Conservation (phyloP, 1,284 basidiomycete genomes). For the Ceratorhiza oryzae-sativae region DNA sequence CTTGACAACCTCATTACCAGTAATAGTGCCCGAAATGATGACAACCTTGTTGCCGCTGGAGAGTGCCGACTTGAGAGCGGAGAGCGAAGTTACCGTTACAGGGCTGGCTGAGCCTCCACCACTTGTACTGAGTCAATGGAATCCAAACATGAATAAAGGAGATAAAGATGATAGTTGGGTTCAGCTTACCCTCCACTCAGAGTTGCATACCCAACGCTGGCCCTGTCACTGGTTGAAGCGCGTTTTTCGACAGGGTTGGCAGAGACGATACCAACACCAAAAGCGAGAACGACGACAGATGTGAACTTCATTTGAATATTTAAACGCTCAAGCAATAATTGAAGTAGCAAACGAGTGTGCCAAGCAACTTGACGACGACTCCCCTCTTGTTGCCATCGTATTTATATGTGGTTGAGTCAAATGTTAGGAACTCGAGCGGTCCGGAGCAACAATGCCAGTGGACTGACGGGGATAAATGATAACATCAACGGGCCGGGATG, state of each 20-base stretch:
- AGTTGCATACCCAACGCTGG: constrained; percentile 16
- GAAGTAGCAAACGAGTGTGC: neutral
- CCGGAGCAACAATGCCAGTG: constrained; percentile 5
- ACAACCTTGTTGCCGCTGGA: constrained; percentile 56
- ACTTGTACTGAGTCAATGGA: constrained; percentile 8
- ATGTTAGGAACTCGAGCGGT: neutral
- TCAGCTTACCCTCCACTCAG: constrained; percentile 11
- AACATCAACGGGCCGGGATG: too few relatives aligned
- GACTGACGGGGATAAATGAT: too few relatives aligned
- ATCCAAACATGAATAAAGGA: too few relatives aligned
- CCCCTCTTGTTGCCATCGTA: too few relatives aligned
- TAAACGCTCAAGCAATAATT: neutral
- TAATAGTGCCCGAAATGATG: constrained; percentile 56
- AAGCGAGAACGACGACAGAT: neutral
- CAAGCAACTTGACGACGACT: too few relatives aligned
- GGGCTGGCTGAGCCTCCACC: constrained; percentile 22
- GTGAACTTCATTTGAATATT: neutral
- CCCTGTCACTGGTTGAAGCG: constrained; percentile 20
- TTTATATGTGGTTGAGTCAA: too few relatives aligned
- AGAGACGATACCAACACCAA: neutral
- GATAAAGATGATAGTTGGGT: too few relatives aligned
- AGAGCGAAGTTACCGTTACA: constrained; percentile 54
- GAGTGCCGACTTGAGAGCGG: constrained; percentile 56
- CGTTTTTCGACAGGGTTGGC: constrained; percentile 24
- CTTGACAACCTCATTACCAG: constrained; percentile 48